A percentile compares a stretch with the other conserved stretches of the same genome.
Evolutionary conservation across 805 yeast genomes (phyloP).

Genomic region (Barnettozyma siamensis): DNA sequence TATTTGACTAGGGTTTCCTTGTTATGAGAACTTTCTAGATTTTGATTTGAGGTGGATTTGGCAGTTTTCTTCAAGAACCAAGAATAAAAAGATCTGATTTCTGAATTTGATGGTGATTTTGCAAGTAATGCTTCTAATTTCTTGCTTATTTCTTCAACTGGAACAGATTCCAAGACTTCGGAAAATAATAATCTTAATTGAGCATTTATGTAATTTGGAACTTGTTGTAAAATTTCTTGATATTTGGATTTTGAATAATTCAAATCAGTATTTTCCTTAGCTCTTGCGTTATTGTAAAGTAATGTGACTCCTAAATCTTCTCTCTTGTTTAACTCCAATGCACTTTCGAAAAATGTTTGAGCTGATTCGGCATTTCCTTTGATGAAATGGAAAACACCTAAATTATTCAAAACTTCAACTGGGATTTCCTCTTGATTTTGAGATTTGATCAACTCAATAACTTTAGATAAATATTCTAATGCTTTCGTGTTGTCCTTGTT

Average conservation of each 20-base stretch:
- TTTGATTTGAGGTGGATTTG: slow-evolving; percentile 34
- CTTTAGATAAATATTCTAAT: slow-evolving; percentile 53
- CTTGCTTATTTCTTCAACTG: slow-evolving; percentile 35
- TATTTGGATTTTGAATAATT: slow-evolving; percentile 35
- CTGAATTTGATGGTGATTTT: slow-evolving; percentile 56
- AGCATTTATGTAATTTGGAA: slow-evolving; percentile 73
- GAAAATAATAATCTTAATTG: slow-evolving; percentile 64
- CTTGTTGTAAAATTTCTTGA: slow-evolving; percentile 44
- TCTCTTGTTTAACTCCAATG: slow-evolving; percentile 32
- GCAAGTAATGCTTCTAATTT: slow-evolving; percentile 52
- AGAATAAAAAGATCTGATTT: slow-evolving; percentile 85
- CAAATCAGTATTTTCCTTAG: slow-evolving; percentile 43
- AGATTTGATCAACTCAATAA: slow-evolving; percentile 43
- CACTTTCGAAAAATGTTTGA: slow-evolving; percentile 44
- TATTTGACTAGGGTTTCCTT: slow-evolving; percentile 76
- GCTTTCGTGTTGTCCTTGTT: slow-evolving; percentile 61
- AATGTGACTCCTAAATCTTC: slow-evolving; percentile 37
- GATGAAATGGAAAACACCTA: slow-evolving; percentile 76
- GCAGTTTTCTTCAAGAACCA: slow-evolving; percentile 72
- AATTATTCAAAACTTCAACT: slow-evolving; percentile 66
- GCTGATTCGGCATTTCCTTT: slow-evolving; percentile 59
- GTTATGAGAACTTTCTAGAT: slow-evolving; percentile 70
- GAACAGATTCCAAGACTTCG: slow-evolving; percentile 44
- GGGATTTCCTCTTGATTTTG: slow-evolving; percentile 32
- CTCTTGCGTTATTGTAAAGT: slow-evolving; percentile 72